Evolutionary conservation across 2,329 filamentous ascomycete species (phyloP).

Genomic region (Trichoderma gracile): DNA sequence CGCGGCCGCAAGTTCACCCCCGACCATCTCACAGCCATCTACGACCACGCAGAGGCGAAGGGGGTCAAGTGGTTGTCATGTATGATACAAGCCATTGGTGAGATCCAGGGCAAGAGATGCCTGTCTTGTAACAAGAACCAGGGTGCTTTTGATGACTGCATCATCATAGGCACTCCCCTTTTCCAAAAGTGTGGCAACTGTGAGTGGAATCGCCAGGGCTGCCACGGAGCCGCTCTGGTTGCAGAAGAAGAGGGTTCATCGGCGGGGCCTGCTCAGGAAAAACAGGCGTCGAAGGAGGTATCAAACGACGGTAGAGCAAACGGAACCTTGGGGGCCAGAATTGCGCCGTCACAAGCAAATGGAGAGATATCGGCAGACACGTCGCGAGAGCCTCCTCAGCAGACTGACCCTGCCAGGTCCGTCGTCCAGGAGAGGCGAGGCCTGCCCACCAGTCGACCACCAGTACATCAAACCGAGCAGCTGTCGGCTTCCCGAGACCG

Average conservation of each 20-base stretch:
- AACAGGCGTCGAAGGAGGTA: background rate
- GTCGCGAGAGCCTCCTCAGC: background rate
- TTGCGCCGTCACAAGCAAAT: background rate
- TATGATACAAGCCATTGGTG: slow-evolving; percentile 53
- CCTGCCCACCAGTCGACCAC: slow-evolving; percentile 25
- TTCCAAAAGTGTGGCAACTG: slow-evolving; percentile 54
- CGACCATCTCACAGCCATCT: slow-evolving; percentile 44
- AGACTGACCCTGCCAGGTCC: background rate
- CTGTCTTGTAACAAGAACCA: slow-evolving; percentile 45
- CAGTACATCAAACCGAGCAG: slow-evolving; percentile 32
- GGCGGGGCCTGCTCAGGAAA: background rate
- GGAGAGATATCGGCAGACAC: background rate
- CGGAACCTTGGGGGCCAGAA: background rate
- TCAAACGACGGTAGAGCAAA: background rate
- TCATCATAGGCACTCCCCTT: slow-evolving; percentile 44
- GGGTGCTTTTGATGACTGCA: slow-evolving; percentile 49
- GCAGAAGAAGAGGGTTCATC: background rate
- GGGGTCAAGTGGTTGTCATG: slow-evolving; percentile 50
- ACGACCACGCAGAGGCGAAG: slow-evolving; percentile 45
- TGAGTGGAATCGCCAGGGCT: slow-evolving; percentile 49
- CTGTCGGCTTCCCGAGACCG: slow-evolving; percentile 35
- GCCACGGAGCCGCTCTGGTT: slow-evolving; percentile 35
- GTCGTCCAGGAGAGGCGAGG: background rate
- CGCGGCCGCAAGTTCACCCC: slow-evolving; percentile 45
- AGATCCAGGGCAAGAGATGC: slow-evolving; percentile 44